Percentiles rank a stretch among this genome's conserved stretches.
Conservation (phyloP, 306 rosid species). For the Lithocarpus polystachyus region DNA sequence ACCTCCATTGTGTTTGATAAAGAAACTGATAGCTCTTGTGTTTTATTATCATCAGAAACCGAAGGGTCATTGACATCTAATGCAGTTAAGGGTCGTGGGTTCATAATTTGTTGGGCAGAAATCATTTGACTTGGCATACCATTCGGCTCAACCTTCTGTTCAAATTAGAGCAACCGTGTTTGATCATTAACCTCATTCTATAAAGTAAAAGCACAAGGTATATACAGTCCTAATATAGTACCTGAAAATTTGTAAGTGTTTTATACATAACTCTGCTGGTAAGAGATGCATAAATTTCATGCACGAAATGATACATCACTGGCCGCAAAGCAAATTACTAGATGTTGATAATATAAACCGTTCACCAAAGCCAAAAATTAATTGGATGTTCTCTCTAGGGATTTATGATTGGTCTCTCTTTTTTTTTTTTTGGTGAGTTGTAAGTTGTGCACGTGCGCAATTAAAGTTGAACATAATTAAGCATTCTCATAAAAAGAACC, state of each 20-base stretch:
- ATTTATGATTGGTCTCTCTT: not conserved
- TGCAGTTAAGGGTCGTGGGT: conserved; percentile 8
- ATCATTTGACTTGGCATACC: conserved; percentile 1
- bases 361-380: not conserved
- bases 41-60: conserved; percentile 24
- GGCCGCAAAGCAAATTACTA: not conserved
- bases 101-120: conserved; percentile 12
- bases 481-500: not conserved
- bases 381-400: not conserved
- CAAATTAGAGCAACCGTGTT: not conserved
- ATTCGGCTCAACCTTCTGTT: conserved; percentile 29
- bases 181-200: not conserved
- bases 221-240: not conserved
- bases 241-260: too few relatives aligned
- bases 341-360: not conserved
- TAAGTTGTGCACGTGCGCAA: not conserved
- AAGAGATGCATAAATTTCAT: not conserved
- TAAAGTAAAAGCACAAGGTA: not conserved
- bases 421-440: not conserved
- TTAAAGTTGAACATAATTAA: not conserved
- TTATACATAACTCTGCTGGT: too few relatives aligned
- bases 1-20: conserved; percentile 27
- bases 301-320: not conserved
- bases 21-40: conserved; percentile 18
- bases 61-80: conserved; percentile 23